Evolutionary conservation across 1,284 basidiomycete genomes (phyloP).

Genomic region (Termitomyces sp.): DNA sequence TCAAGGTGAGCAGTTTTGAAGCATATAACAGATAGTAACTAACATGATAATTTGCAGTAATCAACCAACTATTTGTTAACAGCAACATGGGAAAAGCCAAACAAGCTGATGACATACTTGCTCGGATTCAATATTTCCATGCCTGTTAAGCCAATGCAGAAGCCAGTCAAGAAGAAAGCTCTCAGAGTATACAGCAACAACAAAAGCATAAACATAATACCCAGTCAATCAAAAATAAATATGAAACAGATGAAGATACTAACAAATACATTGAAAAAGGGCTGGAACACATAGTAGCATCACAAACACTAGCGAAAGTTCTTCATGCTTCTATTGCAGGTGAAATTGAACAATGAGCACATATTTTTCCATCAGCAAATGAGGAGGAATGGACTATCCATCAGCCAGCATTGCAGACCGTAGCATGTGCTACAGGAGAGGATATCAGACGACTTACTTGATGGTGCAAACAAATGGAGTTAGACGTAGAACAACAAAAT

Average conservation of each 20-base stretch:
- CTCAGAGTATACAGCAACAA: too few species aligned
- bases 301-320: too few species aligned
- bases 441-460: background rate
- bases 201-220: too few species aligned
- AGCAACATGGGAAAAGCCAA: conserved; percentile 8
- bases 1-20: too few species aligned
- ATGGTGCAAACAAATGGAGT: conserved; percentile 5
- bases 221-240: too few species aligned
- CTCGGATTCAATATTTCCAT: conserved; percentile 33
- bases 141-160: conserved; percentile 21
- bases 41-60: too few species aligned
- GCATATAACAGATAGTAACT: too few species aligned
- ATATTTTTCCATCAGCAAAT: background rate
- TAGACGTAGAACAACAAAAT: background rate
- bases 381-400: background rate
- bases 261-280: too few species aligned
- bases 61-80: background rate
- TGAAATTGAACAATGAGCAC: background rate
- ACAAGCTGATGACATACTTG: conserved; percentile 14
- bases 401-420: too few species aligned
- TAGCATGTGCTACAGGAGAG: background rate
- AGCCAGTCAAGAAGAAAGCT: background rate
- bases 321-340: too few species aligned
- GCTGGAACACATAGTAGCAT: too few species aligned
- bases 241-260: too few species aligned